Evolutionary conservation across 83 land plant species (phyloP).

Genomic region (Isoetes engelmannii): DNA sequence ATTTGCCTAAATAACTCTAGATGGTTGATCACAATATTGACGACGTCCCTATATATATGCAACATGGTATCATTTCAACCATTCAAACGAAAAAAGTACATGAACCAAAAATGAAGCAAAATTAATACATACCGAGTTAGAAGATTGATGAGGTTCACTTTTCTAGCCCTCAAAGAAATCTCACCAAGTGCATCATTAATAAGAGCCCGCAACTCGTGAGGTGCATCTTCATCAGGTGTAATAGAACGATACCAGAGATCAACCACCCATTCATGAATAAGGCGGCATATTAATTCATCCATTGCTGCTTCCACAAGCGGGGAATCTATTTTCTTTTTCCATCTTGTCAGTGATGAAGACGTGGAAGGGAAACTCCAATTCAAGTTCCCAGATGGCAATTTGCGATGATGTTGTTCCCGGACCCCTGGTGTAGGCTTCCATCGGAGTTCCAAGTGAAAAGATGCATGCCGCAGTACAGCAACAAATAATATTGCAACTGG

Average conservation of each 20-base stretch:
- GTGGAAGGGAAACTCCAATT: background rate
- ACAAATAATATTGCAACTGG: constrained; percentile 69
- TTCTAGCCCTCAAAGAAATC: constrained; percentile 59
- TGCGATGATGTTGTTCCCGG: constrained; percentile 39
- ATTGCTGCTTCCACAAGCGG: constrained; percentile 79
- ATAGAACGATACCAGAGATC: constrained; percentile 87
- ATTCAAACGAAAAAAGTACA: background rate
- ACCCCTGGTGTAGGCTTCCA: constrained; percentile 42
- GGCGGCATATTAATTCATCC: constrained; percentile 52
- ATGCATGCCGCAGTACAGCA: constrained; percentile 48
- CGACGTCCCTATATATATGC: constrained; percentile 56
- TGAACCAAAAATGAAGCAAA: background rate
- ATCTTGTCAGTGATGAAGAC: background rate
- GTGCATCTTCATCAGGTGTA: constrained; percentile 81
- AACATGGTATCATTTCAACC: background rate
- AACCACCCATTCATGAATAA: constrained; percentile 72
- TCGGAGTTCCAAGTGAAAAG: constrained; percentile 56
- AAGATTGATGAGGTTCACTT: constrained; percentile 71
- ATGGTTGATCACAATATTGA: constrained; percentile 70
- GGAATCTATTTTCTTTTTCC: constrained; percentile 48
- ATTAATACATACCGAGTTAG: constrained; percentile 53
- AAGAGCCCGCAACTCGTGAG: constrained; percentile 52
- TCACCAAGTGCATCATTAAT: constrained; percentile 76
- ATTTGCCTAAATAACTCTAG: constrained; percentile 76
- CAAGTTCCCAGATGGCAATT: background rate